Evolutionary conservation across 495 filamentous ascomycete genomes (phyloP).

Genomic region (Tuber calosporum): DNA sequence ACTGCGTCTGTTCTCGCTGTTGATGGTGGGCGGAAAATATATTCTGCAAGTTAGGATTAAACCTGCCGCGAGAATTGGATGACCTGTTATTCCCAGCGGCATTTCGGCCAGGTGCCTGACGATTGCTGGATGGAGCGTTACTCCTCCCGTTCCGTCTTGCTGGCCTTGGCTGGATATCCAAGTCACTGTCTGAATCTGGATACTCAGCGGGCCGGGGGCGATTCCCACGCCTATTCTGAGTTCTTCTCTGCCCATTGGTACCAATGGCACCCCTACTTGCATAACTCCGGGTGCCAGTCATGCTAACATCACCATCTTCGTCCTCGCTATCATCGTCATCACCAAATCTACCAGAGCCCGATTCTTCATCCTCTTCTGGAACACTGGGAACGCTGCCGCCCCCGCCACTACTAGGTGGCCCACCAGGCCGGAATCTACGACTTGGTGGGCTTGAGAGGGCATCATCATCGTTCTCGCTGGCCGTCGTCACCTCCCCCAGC

Average conservation of each 20-base stretch:
- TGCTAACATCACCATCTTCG: conserved; percentile 33
- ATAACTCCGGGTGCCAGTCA: conserved; percentile 16
- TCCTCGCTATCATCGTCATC: conserved; percentile 37
- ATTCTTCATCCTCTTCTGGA: conserved; percentile 39
- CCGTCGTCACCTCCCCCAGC: conserved; percentile 22
- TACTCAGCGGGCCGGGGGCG: conserved; percentile 21
- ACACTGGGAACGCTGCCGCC: conserved; percentile 31
- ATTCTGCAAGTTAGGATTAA: conserved; percentile 26
- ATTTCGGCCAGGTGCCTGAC: conserved; percentile 24
- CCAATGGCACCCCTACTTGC: conserved; percentile 4
- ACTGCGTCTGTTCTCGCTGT: conserved; percentile 19
- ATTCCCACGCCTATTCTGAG: conserved; percentile 5
- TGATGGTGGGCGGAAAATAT: conserved; percentile 28
- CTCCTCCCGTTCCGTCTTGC: conserved; percentile 18
- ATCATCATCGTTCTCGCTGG: conserved; percentile 37
- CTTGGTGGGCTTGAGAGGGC: conserved; percentile 17
- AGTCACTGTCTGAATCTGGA: conserved; percentile 33
- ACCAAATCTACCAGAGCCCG: conserved; percentile 21
- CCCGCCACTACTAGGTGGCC: conserved; percentile 7
- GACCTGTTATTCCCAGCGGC: conserved; percentile 11
- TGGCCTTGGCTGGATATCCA: conserved; percentile 14
- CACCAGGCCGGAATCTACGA: conserved; percentile 5
- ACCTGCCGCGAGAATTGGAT: conserved; percentile 13
- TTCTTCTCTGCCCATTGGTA: conserved; percentile 7
- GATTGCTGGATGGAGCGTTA: conserved; percentile 14